phyloP scores from a whole-genome alignment of 352 stramenopile genomes.

The Plasmopara muralis region DNA sequence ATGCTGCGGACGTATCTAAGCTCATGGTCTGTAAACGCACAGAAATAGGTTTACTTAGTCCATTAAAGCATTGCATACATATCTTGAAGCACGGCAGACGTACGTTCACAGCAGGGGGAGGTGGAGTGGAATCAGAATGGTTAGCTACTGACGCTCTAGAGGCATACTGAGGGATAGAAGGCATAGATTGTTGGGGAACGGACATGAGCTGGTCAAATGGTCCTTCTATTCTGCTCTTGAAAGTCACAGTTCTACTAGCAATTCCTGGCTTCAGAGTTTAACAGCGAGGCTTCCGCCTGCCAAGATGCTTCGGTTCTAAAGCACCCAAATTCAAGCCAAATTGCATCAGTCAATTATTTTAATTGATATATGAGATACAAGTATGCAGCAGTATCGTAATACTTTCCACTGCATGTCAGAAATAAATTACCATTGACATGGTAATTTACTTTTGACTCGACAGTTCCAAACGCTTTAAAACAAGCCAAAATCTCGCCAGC shows the following conservation, averaged over 20 bases:
- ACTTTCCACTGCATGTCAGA: background rate
- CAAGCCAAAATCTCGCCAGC: conserved; percentile 1
- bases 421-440: conserved; percentile 22
- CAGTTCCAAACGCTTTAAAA: conserved; percentile 2
- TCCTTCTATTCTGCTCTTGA: conserved; percentile 6
- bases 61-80: too few relatives aligned
- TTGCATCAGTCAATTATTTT: conserved; percentile 10
- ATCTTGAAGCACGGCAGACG: conserved; percentile 9
- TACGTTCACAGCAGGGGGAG: conserved; percentile 24
- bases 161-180: conserved; percentile 68
- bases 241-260: conserved; percentile 5
- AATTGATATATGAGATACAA: conserved; percentile 1
- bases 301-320: conserved; percentile 5
- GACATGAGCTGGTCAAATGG: conserved; percentile 40
- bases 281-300: background rate
- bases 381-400: background rate
- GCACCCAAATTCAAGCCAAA: conserved; percentile 2
- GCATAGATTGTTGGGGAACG: conserved; percentile 61
- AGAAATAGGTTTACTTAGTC: background rate
- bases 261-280: background rate
- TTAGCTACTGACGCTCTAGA: conserved; percentile 31
- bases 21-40: conserved; percentile 24
- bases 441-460: conserved; percentile 28
- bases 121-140: conserved; percentile 30
- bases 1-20: conserved; percentile 14